phyloP scores from a whole-genome alignment of 371 early-diverging fungal genomes.

The Fennellomyces sp. region DNA sequence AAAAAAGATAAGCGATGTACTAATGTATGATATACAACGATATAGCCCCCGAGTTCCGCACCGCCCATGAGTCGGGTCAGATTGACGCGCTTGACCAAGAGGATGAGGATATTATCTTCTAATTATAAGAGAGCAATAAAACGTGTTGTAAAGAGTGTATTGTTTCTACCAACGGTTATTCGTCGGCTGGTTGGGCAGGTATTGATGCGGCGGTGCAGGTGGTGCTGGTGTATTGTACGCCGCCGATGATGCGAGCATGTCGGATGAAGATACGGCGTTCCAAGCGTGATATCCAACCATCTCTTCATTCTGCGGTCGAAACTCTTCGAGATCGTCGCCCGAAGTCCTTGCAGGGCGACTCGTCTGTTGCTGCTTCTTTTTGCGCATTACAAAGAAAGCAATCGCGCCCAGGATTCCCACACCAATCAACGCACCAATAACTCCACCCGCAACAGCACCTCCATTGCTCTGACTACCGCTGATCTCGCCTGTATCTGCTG shows the following conservation, averaged over 20 bases:
- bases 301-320: background rate
- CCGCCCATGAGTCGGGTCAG: slow-evolving; percentile 48
- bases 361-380: background rate
- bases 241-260: slow-evolving; percentile 10
- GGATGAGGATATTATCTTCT: slow-evolving; percentile 71
- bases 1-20: background rate
- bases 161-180: background rate
- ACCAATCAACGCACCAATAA: background rate
- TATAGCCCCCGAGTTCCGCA: slow-evolving; percentile 28
- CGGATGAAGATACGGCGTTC: slow-evolving; percentile 7
- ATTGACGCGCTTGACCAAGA: slow-evolving; percentile 52
- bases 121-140: background rate
- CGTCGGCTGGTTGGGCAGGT: background rate
- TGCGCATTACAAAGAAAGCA: slow-evolving; percentile 1
- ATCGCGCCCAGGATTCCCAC: background rate
- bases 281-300: slow-evolving; percentile 9
- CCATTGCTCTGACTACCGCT: background rate
- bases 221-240: background rate
- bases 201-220: background rate
- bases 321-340: background rate
- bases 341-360: background rate
- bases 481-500: too few relatives aligned
- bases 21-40: background rate
- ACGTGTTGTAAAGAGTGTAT: background rate
- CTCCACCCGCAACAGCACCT: slow-evolving; percentile 8